Base-by-base conservation (phyloP, 1,284 basidiomycete species). In the Puccinia coronata region DNA sequence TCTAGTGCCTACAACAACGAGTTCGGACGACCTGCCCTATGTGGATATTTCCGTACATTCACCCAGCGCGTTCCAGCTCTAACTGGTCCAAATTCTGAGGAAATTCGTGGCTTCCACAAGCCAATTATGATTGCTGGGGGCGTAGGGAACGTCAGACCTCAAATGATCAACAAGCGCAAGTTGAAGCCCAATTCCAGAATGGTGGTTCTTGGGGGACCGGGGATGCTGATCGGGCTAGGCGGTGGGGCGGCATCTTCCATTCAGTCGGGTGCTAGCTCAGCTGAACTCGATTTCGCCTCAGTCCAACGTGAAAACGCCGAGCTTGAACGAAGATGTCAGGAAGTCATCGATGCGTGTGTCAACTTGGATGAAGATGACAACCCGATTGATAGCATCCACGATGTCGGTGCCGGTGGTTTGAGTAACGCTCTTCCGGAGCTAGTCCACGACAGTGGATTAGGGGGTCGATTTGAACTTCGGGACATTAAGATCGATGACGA, bases 71-170 rank as follows among this genome's bases (percentile, higher is more conserved):
- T 86, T 70, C 83, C 85, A 14, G 74, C 59, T 94, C 94, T 87
- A 96, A 95, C 89, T 90, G 95, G 73, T 95, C 95, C 0, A 96
- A 95, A 87, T 89, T 91, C 25, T 92, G 86, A 82, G n/a, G 92
- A 95, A 85, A 89, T 96, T n/a, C 89, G 95, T 81, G 96, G 96
- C 0, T 99, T 98, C 88, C 97, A 99, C 88, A 99, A 99, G 87
- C 96, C 96, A 20, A 98, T 99, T 88, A 99, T 99, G 97, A 92
- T 99, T 83, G 97, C 97, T 23, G 96, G 96, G 71, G 96, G 96
- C 57, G 91, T 96, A 82, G 96, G 96, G 12, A 98, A 93, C 84
- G 96, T 99, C 53, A 91, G 93, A 34, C 91, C 92, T 1, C 87
- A 90, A 82, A 95, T 92, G 84, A 91, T 95, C 18, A 89, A 88